These are phyloP conservation scores for Moesziomyces aphidis DNA, from an alignment of 1,284 basidiomycete genomes.

Conservation along the genomic window DNA sequence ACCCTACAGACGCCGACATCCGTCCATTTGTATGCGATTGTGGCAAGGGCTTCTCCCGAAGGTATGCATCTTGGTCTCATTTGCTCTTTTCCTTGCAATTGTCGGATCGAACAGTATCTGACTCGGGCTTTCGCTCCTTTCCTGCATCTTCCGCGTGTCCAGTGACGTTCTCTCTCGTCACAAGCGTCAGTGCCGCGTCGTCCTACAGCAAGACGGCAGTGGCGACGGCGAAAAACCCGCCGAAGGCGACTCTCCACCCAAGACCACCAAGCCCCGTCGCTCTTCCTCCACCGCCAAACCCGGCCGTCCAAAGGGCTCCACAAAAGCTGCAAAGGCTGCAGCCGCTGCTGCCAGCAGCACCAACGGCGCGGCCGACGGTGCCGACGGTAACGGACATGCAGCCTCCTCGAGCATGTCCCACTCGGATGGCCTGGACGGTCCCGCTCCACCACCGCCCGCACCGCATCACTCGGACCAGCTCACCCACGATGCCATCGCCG, in stretches of 20 bases:
- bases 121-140: not conserved
- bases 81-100: not conserved
- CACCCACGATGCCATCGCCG: conserved; percentile 38
- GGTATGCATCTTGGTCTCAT: conserved; percentile 24
- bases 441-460: conserved; percentile 39
- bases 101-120: not conserved
- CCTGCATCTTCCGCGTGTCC: not conserved
- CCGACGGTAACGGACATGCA: conserved; percentile 5
- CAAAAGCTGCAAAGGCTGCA: conserved; percentile 47
- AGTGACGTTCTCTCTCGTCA: conserved; percentile 66
- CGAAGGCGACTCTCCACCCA: conserved; percentile 37
- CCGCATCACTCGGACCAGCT: conserved; percentile 31
- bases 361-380: conserved; percentile 13
- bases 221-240: conserved; percentile 41
- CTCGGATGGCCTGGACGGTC: conserved; percentile 15
- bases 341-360: conserved; percentile 23
- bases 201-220: conserved; percentile 46
- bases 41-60: conserved; percentile 66
- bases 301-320: conserved; percentile 48
- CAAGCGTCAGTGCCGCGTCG: conserved; percentile 63
- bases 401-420: conserved; percentile 1
- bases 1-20: conserved; percentile 58
- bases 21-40: conserved; percentile 66
- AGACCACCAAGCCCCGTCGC: conserved; percentile 42
- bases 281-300: conserved; percentile 47